Conservation (phyloP, 257 asterid species). For the Nicotiana attenuata region DNA sequence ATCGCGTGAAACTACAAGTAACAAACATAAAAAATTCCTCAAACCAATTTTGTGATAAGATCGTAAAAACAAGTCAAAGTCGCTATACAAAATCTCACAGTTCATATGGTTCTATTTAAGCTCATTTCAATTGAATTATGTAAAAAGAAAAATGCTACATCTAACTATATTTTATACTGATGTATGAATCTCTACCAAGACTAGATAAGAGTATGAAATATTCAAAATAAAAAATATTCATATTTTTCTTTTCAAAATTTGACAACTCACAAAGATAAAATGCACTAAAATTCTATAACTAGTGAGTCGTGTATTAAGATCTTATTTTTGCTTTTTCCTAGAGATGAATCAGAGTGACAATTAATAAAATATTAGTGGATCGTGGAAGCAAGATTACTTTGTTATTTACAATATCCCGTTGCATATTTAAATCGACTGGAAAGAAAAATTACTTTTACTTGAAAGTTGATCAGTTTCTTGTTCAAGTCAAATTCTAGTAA, state of each 20-base stretch:
- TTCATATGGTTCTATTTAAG: not conserved
- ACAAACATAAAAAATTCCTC: not conserved
- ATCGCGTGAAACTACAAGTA: not conserved
- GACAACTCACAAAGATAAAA: not conserved
- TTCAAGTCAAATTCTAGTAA: constrained; percentile 5
- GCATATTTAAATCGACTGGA: too few species aligned
- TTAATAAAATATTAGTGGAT: too few species aligned
- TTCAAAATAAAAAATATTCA: not conserved
- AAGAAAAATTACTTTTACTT: not conserved
- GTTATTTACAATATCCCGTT: too few species aligned
- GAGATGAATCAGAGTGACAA: too few species aligned
- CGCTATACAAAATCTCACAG: not conserved
- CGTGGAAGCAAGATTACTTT: too few species aligned
- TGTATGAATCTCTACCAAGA: too few species aligned
- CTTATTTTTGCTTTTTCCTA: too few species aligned
- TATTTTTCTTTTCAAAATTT: not conserved
- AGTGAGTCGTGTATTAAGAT: not conserved
- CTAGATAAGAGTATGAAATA: too few species aligned
- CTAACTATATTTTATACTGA: too few species aligned
- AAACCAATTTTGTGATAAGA: not conserved
- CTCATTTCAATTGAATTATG: not conserved
- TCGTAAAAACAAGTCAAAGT: not conserved
- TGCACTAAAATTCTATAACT: not conserved
- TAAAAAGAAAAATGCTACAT: too few species aligned
- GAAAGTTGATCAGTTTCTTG: not conserved